Base-by-base conservation (phyloP, 345 rosid species). In the Iberis pinnata region DNA sequence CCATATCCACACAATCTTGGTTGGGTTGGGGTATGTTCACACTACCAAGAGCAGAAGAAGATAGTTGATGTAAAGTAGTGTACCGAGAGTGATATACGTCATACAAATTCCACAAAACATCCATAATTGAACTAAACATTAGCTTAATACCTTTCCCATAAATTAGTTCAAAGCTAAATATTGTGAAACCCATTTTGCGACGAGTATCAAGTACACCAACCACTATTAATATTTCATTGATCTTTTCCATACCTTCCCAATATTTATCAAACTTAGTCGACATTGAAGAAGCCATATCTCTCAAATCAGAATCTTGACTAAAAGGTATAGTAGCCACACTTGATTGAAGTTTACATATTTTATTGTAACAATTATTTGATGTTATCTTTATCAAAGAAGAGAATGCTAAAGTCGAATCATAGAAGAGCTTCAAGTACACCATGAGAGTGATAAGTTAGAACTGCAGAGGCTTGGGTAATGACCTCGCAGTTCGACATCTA, bases 151-250 rank as follows among this genome's bases (percentile, higher is more conserved):
- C 45, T 38, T 53, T 36, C 4, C 57, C 57, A n/a, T 35, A 52
- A 18, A 53, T 19, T 1, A 35, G 10, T 14, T 53, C 31, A 20
- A 53, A 53, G 20, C 58, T 19, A 24, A 18, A 20, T 8, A 7
- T 14, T 38, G 9, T n/a, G 22, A 37, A 53, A 5, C 10, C 32
- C 12, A 37, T 53, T 20, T 20, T n/a, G n/a, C n/a, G n/a, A n/a
- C n/a, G n/a, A n/a, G n/a, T n/a, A n/a, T n/a, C n/a, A n/a, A n/a
- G n/a, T 38, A 19, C 2, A 24, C 19, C 8, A 22, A 35, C 20
- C 6, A 53, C 10, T 11, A 53, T 53, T 19, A 53, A 53, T 24
- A 53, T n/a, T 33, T 37, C 38, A 53, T 53, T 38, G 32, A 53
- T 22, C 2, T n/a, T 53, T 22, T 36, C 1, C 0, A 8, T 37